phyloP scores from a whole-genome alignment of 352 stramenopile genomes.

The Pythium aristosporum region DNA sequence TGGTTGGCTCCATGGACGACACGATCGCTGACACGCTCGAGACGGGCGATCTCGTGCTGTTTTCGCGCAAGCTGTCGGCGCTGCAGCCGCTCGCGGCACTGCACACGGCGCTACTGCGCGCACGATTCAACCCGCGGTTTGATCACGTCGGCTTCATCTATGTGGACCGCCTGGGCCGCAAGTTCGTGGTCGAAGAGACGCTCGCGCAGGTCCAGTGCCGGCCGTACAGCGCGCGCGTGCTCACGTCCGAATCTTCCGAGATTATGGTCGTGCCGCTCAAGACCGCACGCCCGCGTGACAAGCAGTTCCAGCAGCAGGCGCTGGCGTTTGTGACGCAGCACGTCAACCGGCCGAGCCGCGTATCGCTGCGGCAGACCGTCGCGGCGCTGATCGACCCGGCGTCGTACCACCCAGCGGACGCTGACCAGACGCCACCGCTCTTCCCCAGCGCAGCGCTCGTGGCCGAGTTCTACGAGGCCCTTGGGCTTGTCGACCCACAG shows the following conservation, averaged over 20 bases:
- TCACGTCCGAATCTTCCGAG: conserved; percentile 69
- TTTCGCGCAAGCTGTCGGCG: conserved; percentile 67
- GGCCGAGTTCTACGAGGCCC: conserved; percentile 62
- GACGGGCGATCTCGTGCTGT: conserved; percentile 81
- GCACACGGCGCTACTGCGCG: conserved; percentile 57
- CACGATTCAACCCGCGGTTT: conserved; percentile 61
- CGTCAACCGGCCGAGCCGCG: conserved; percentile 51
- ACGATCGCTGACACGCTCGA: conserved; percentile 85
- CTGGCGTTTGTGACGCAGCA: conserved; percentile 58
- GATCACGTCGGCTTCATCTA: conserved; percentile 83
- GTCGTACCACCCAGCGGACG: conserved; percentile 20
- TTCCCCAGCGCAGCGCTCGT: conserved; percentile 70
- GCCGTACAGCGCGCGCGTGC: conserved; percentile 70
- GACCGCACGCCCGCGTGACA: conserved; percentile 48
- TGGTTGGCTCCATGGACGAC: conserved; percentile 83
- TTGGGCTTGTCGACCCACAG: conserved; percentile 52
- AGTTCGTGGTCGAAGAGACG: conserved; percentile 86
- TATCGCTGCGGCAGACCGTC: conserved; percentile 58
- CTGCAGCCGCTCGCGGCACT: conserved; percentile 74
- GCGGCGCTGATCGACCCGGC: conserved; percentile 44
- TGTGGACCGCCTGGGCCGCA: conserved; percentile 75
- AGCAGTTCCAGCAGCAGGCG: conserved; percentile 59
- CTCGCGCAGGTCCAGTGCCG: conserved; percentile 74
- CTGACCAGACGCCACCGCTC: conserved; percentile 19
- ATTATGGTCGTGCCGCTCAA: conserved; percentile 81